These are phyloP conservation scores for Dactylellina leptospora DNA, from an alignment of 2,329 filamentous ascomycete species.

Conservation along the genomic window DNA sequence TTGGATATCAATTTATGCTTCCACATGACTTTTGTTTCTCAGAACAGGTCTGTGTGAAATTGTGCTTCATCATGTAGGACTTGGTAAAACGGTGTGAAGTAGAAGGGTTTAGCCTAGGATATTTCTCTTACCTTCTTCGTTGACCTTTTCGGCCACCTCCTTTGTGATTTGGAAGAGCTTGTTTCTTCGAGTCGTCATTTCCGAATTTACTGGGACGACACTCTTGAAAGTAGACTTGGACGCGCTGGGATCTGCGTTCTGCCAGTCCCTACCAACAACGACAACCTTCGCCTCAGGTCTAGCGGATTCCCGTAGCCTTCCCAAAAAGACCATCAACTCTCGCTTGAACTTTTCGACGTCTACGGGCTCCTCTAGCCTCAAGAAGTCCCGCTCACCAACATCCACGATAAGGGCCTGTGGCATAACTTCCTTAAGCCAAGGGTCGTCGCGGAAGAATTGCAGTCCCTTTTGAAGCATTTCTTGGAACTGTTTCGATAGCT, in stretches of 20 bases:
- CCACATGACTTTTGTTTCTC: slow-evolving; percentile 49
- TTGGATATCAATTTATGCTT: slow-evolving; percentile 53
- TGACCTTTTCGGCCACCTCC: slow-evolving; percentile 34
- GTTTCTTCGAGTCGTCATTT: slow-evolving; percentile 23
- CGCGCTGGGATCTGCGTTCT: slow-evolving; percentile 37
- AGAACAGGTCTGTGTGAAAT: slow-evolving; percentile 55
- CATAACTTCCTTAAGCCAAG: slow-evolving; percentile 19
- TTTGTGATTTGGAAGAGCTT: slow-evolving; percentile 54
- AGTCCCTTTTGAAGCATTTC: slow-evolving; percentile 41
- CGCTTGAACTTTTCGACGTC: slow-evolving; percentile 49
- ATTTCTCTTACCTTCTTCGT: slow-evolving; percentile 40
- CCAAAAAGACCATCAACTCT: slow-evolving; percentile 54
- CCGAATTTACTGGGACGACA: slow-evolving; percentile 25
- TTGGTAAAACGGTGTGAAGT: neutral
- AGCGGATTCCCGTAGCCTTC: slow-evolving; percentile 53
- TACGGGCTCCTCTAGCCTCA: slow-evolving; percentile 48
- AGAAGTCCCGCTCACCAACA: slow-evolving; percentile 54
- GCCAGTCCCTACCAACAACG: slow-evolving; percentile 51
- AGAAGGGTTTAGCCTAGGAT: neutral
- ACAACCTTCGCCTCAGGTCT: slow-evolving; percentile 55
- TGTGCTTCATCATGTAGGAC: slow-evolving; percentile 52
- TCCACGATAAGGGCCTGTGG: slow-evolving; percentile 54
- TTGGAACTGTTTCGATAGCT: slow-evolving; percentile 45
- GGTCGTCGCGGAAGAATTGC: slow-evolving; percentile 49
- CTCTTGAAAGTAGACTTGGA: slow-evolving; percentile 31